A percentile compares a stretch with the other conserved stretches of the same genome.
phyloP scores from a whole-genome alignment of 495 filamentous ascomycete species.

The Penicillium herquei region DNA sequence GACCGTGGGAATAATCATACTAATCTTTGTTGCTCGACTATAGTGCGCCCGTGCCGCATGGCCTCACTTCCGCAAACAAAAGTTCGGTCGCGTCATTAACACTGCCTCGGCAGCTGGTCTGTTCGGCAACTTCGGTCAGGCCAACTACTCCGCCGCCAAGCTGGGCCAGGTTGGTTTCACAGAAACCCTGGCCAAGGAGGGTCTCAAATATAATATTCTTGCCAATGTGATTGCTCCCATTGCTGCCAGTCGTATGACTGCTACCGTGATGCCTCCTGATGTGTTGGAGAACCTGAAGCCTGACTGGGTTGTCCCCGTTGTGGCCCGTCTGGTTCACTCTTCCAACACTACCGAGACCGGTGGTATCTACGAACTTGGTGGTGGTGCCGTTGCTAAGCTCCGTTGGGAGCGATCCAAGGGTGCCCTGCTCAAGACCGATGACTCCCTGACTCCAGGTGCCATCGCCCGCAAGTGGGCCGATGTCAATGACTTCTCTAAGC shows the following conservation, averaged over 20 bases:
- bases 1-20: background rate
- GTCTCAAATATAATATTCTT: constrained; percentile 96
- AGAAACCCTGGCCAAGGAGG: constrained; percentile 97
- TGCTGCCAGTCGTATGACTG: constrained; percentile 94
- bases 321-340: constrained; percentile 85
- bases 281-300: constrained; percentile 86
- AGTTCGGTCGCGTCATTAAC: constrained; percentile 95
- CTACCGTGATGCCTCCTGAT: constrained; percentile 96
- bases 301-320: constrained; percentile 93
- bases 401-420: constrained; percentile 95
- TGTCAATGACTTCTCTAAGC: constrained; percentile 82
- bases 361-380: constrained; percentile 89
- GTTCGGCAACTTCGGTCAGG: constrained; percentile 93
- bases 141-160: constrained; percentile 98
- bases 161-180: constrained; percentile 96
- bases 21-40: background rate
- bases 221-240: constrained; percentile 96
- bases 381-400: constrained; percentile 89
- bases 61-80: constrained; percentile 98
- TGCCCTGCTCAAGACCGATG: constrained; percentile 85
- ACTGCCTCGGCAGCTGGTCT: constrained; percentile 93
- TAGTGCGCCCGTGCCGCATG: constrained; percentile 91
- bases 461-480: constrained; percentile 85
- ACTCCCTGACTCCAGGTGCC: constrained; percentile 82
- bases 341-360: constrained; percentile 84